Base-by-base conservation (phyloP, 495 filamentous ascomycete species). In the Thozetella sp. region DNA sequence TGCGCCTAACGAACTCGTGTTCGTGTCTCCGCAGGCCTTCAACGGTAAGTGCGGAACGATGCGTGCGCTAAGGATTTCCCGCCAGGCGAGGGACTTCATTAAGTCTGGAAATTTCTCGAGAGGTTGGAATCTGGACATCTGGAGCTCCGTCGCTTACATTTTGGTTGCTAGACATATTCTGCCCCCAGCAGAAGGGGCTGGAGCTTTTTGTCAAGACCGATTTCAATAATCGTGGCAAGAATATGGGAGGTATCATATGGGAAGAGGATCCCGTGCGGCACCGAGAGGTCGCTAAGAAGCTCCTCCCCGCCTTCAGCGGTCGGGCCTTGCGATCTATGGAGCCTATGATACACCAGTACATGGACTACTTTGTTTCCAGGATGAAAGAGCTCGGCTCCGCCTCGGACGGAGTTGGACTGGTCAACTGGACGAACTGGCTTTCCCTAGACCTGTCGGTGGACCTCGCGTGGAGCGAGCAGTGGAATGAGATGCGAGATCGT, bases 1-100 rank as follows among this genome's bases (percentile, higher is more conserved):
- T 51, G 67, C 61, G 13, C 72, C 71, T 2, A 66, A 73, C 27
- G 72, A 76, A 56, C 59, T 77, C 22, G 72, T 66, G 23, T 76
- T 76, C 50, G 64, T 70, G n/a, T 65, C 59, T 1, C 65, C 71
- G 0, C 53, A 65, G 22, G 61, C 61, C 0, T 2, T 23, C 22
- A 37, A 27, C 11, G 57, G 57, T 59, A 52, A 51, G 45, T 9
- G n/a, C 11, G 2, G 3, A 2, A 45, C 30, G 30, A 6, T 15
- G 30, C 30, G 30, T 6, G 30, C 30, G 6, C 30, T n/a, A n/a
- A n/a, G n/a, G n/a, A n/a, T n/a, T n/a, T n/a, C n/a, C n/a, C n/a
- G n/a, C n/a, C n/a, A n/a, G n/a, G n/a, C n/a, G n/a, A n/a, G n/a
- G n/a, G n/a, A n/a, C n/a, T n/a, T n/a, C n/a, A n/a, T n/a, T n/a